phyloP scores from a whole-genome alignment of 1,284 basidiomycete genomes.

The Pseudozyma sp. region DNA sequence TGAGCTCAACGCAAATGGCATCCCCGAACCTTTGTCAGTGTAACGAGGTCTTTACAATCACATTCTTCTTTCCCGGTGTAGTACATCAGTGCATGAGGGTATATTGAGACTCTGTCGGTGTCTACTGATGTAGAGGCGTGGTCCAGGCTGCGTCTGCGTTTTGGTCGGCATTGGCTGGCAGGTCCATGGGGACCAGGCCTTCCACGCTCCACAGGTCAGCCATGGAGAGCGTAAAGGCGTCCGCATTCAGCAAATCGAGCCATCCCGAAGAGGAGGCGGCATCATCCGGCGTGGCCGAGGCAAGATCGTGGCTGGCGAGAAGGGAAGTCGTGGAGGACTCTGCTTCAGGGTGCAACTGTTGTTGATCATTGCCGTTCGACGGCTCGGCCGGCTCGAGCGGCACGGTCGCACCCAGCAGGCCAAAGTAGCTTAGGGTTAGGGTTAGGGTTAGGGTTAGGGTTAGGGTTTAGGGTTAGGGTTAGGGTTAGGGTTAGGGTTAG shows the following conservation, averaged over 20 bases:
- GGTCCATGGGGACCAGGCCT: neutral
- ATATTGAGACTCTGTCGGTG: neutral
- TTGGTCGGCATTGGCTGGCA: neutral
- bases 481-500: too few relatives aligned
- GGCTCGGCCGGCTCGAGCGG: neutral
- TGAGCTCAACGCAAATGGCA: conserved; percentile 14
- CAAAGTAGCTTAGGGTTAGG: neutral
- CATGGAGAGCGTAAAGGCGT: conserved; percentile 8
- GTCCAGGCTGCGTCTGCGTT: neutral
- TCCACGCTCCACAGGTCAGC: conserved; percentile 12
- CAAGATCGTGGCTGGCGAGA: conserved; percentile 6
- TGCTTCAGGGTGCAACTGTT: neutral
- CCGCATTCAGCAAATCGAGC: conserved; percentile 11
- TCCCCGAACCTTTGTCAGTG: conserved; percentile 8
- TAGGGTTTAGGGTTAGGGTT: too few relatives aligned
- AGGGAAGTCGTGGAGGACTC: neutral
- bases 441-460: too few relatives aligned
- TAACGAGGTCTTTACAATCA: neutral
- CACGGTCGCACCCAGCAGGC: conserved; percentile 9
- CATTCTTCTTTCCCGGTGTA: neutral
- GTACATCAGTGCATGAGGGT: neutral
- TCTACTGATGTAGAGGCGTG: conserved; percentile 11
- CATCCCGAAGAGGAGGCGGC: conserved; percentile 4
- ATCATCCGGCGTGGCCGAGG: conserved; percentile 6
- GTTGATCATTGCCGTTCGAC: neutral